Evolutionary conservation across 106 monocot species (phyloP).

Genomic region (Posidonia australis): DNA sequence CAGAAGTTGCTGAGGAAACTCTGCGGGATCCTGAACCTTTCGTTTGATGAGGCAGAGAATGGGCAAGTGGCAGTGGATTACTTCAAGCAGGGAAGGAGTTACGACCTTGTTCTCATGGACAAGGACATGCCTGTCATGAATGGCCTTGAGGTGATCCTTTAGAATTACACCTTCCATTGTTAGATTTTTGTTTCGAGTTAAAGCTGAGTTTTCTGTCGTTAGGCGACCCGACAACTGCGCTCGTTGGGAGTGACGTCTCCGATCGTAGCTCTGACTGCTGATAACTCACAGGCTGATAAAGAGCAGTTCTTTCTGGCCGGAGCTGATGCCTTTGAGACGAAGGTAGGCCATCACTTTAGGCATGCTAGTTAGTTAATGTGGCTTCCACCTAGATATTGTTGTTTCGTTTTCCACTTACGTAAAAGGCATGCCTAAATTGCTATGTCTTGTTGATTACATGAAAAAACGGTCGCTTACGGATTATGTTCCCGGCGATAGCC

Average conservation of each 20-base stretch:
- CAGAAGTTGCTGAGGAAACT: slow-evolving; percentile 15
- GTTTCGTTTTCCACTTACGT: no score
- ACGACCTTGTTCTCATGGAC: slow-evolving; percentile 27
- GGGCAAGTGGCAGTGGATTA: slow-evolving; percentile 17
- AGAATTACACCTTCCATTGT: no score
- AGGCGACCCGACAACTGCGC: slow-evolving; percentile 22
- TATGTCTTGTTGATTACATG: no score
- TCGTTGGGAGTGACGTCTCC: slow-evolving; percentile 13
- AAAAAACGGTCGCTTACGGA: no score
- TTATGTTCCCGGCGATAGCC: no score
- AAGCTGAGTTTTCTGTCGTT: not conserved
- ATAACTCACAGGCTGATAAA: not conserved
- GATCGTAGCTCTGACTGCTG: slow-evolving; percentile 12
- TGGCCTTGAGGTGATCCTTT: slow-evolving; percentile 17
- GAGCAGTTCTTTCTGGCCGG: slow-evolving; percentile 17
- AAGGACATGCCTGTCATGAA: slow-evolving; percentile 29
- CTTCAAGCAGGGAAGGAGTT: slow-evolving; percentile 10
- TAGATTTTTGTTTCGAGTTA: not conserved
- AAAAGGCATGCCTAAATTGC: no score
- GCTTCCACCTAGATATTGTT: no score
- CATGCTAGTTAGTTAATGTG: no score
- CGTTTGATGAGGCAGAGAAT: slow-evolving; percentile 18
- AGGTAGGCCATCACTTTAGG: no score
- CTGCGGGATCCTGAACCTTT: not conserved
- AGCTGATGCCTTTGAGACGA: slow-evolving; percentile 12